Conservation (phyloP, 164 flowering plant genomes). For the Vitis rotundifolia region DNA sequence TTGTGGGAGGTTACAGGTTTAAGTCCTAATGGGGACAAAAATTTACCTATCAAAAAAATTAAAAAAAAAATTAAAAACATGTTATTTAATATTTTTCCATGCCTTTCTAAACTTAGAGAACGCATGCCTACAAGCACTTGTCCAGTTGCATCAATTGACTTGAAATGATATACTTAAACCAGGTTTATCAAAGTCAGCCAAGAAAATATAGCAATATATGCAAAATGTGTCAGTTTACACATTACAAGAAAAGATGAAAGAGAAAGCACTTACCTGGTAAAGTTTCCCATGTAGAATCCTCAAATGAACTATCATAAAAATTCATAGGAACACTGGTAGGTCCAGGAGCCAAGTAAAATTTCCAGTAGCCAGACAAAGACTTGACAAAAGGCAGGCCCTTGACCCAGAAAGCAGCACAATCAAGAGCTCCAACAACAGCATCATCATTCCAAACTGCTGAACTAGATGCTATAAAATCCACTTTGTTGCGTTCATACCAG, state of each 20-base stretch:
- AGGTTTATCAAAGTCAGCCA: no score
- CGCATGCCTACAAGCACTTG: no score
- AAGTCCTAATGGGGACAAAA: no score
- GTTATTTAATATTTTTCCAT: no score
- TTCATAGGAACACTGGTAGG: slow-evolving; percentile 59
- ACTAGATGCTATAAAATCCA: slow-evolving; percentile 52
- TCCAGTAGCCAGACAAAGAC: slow-evolving; percentile 91
- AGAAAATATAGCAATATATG: no score
- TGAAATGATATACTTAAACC: no score
- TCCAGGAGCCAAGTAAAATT: slow-evolving; percentile 65
- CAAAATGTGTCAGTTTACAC: no score
- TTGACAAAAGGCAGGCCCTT: slow-evolving; percentile 80
- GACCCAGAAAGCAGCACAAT: slow-evolving; percentile 81
- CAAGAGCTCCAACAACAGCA: slow-evolving; percentile 76
- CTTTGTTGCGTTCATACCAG: slow-evolving; percentile 86
- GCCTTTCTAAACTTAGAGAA: no score
- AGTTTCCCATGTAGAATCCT: slow-evolving; percentile 71
- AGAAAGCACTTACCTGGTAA: slow-evolving; percentile 61
- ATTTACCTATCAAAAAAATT: no score
- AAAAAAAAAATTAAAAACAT: no score
- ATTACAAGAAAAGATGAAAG: background rate
- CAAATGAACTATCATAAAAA: slow-evolving; percentile 54
- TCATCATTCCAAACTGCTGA: slow-evolving; percentile 89
- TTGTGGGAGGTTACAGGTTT: no score
- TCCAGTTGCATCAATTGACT: no score